Conservation (phyloP, 2,329 filamentous ascomycete species). For the Botrytis fragariae region DNA sequence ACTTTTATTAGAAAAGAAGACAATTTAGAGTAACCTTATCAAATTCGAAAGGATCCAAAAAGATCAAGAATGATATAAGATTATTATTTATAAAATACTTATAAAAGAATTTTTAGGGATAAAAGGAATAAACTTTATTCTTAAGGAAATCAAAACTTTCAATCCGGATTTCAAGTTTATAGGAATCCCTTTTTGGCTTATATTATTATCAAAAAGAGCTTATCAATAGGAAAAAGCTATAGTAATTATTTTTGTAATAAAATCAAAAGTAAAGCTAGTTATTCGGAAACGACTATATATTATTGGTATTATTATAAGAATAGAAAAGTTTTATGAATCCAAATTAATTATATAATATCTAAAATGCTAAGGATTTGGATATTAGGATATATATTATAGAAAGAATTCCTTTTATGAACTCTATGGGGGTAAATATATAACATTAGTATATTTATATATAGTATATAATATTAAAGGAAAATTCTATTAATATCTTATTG, state of each 20-base stretch:
- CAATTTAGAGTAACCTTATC: too few relatives aligned
- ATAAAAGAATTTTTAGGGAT: too few relatives aligned
- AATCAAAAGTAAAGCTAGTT: background rate
- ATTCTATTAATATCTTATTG: background rate
- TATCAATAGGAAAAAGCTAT: background rate
- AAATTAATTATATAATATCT: background rate
- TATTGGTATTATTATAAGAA: background rate
- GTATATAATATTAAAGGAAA: background rate
- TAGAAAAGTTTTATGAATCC: background rate
- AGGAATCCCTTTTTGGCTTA: too few relatives aligned
- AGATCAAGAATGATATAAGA: too few relatives aligned
- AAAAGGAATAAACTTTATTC: too few relatives aligned
- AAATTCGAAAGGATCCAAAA: too few relatives aligned
- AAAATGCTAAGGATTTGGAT: background rate
- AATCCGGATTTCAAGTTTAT: too few relatives aligned
- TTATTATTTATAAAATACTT: too few relatives aligned
- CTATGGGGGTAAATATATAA: fast-evolving
- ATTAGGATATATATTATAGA: background rate
- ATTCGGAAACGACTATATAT: background rate
- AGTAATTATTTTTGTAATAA: background rate
- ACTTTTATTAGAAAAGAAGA: too few relatives aligned
- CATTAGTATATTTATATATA: background rate
- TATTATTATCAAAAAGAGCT: background rate
- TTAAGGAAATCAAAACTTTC: too few relatives aligned
- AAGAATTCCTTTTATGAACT: background rate